phyloP scores from a whole-genome alignment of 768 basidiomycete species.

The Tulasnella sp. region DNA sequence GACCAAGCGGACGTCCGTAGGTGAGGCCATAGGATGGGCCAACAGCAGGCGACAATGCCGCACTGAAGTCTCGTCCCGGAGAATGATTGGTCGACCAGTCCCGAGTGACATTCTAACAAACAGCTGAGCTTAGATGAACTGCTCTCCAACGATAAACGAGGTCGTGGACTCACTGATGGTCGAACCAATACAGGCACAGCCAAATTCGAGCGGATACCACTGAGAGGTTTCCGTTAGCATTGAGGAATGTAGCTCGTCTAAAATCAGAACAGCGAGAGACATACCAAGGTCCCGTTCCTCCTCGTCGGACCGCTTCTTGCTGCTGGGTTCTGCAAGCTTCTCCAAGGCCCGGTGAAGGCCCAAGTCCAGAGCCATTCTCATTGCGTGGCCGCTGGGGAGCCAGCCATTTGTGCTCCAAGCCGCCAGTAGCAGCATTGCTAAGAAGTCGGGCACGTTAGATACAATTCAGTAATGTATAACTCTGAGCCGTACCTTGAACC shows the following conservation, averaged over 20 bases:
- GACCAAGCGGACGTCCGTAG: slow-evolving; percentile 82
- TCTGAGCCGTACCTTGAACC: slow-evolving; percentile 58
- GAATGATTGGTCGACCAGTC: slow-evolving; percentile 80
- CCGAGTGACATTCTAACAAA: slow-evolving; percentile 73
- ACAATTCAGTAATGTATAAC: neutral
- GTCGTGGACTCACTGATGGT: slow-evolving; percentile 63
- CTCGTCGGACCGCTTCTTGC: slow-evolving; percentile 53
- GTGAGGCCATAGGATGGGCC: slow-evolving; percentile 76
- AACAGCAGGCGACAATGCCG: slow-evolving; percentile 75
- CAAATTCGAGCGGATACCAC: slow-evolving; percentile 90
- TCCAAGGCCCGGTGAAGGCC: slow-evolving; percentile 88
- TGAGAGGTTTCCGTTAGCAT: slow-evolving; percentile 28
- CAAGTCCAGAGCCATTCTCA: slow-evolving; percentile 93
- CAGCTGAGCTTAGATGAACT: slow-evolving; percentile 16
- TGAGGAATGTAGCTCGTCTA: neutral
- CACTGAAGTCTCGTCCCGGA: slow-evolving; percentile 84
- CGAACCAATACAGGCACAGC: slow-evolving; percentile 93
- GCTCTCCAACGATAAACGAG: neutral
- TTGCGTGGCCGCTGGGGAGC: slow-evolving; percentile 90
- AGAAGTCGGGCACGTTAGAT: slow-evolving; percentile 5
- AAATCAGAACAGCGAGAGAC: slow-evolving; percentile 19
- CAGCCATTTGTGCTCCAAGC: slow-evolving; percentile 94
- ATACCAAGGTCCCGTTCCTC: slow-evolving; percentile 75
- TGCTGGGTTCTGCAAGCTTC: slow-evolving; percentile 67
- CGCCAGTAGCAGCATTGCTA: slow-evolving; percentile 84